Conservation (phyloP, 768 basidiomycete species). For the Xanthoconium stramineum region DNA sequence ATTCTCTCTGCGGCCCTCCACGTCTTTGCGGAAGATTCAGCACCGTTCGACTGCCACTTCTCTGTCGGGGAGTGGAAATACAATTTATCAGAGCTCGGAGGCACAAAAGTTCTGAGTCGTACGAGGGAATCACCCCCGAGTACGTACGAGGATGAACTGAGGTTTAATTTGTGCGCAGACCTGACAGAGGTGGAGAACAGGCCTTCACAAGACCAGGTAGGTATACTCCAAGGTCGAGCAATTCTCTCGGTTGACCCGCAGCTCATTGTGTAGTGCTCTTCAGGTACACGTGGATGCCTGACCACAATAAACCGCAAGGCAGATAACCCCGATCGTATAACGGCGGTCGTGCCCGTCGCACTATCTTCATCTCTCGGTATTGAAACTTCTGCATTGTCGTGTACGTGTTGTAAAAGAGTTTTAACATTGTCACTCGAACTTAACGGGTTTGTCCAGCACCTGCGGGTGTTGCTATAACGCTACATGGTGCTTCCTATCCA, state of each 20-base stretch:
- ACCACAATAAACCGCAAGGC: conserved; percentile 62
- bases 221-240: conserved; percentile 38
- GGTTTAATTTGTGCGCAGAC: conserved; percentile 68
- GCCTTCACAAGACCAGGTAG: conserved; percentile 70
- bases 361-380: conserved; percentile 31
- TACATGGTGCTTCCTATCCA: conserved; percentile 65
- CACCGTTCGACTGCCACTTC: conserved; percentile 52
- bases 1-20: conserved; percentile 23
- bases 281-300: conserved; percentile 71
- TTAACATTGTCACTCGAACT: neutral
- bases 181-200: conserved; percentile 46
- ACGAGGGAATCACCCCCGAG: conserved; percentile 63
- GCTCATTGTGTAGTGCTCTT: conserved; percentile 50
- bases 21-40: conserved; percentile 35
- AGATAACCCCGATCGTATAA: conserved; percentile 54
- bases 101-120: conserved; percentile 47
- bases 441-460: conserved; percentile 38
- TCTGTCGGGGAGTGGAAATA: conserved; percentile 44
- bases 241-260: conserved; percentile 3
- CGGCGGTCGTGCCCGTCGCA: conserved; percentile 75
- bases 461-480: conserved; percentile 51
- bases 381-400: conserved; percentile 27
- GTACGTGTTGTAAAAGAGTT: conserved; percentile 33
- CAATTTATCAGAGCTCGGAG: conserved; percentile 57
- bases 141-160: conserved; percentile 53